A percentile compares a stretch with the other conserved stretches of the same genome.
phyloP scores from a whole-genome alignment of 2,329 filamentous ascomycete species.

The Rhynchosporium secalis region DNA sequence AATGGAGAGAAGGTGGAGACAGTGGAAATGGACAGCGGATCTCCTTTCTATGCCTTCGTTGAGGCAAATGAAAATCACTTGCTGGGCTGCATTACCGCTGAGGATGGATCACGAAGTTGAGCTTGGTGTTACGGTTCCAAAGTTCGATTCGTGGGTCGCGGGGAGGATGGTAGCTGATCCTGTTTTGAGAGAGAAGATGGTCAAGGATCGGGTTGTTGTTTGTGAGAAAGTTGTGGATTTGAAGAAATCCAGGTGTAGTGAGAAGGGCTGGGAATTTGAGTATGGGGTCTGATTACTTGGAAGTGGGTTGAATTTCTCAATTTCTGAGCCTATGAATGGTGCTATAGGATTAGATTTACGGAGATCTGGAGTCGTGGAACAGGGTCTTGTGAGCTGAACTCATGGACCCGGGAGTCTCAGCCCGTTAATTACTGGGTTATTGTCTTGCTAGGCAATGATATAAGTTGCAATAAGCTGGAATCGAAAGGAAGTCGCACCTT shows the following conservation, averaged over 20 bases:
- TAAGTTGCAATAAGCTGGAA: too few relatives aligned
- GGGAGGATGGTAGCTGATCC: slow-evolving; percentile 33
- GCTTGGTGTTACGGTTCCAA: neutral
- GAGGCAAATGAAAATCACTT: slow-evolving; percentile 28
- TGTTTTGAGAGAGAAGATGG: slow-evolving; percentile 32
- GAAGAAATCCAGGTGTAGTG: neutral
- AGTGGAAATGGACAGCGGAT: slow-evolving; percentile 31
- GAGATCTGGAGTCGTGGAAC: too few relatives aligned
- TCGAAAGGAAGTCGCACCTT: too few relatives aligned
- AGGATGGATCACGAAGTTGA: neutral
- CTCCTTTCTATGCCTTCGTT: slow-evolving; percentile 25
- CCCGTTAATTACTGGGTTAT: too few relatives aligned
- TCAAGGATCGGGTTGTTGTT: slow-evolving; percentile 27
- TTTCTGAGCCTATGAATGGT: too few relatives aligned
- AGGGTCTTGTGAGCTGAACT: too few relatives aligned
- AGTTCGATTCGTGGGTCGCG: slow-evolving; percentile 28
- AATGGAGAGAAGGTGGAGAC: slow-evolving; percentile 21
- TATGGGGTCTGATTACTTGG: too few relatives aligned
- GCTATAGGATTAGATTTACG: too few relatives aligned
- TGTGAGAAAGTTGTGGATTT: slow-evolving; percentile 11
- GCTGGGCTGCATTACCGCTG: slow-evolving; percentile 29
- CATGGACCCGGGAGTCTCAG: too few relatives aligned
- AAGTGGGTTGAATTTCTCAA: too few relatives aligned
- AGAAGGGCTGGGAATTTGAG: neutral
- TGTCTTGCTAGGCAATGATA: too few relatives aligned